A percentile compares a stretch with the other conserved stretches of the same genome.
Evolutionary conservation across 345 rosid species (phyloP).

Genomic region (Cardamine resedifolia): DNA sequence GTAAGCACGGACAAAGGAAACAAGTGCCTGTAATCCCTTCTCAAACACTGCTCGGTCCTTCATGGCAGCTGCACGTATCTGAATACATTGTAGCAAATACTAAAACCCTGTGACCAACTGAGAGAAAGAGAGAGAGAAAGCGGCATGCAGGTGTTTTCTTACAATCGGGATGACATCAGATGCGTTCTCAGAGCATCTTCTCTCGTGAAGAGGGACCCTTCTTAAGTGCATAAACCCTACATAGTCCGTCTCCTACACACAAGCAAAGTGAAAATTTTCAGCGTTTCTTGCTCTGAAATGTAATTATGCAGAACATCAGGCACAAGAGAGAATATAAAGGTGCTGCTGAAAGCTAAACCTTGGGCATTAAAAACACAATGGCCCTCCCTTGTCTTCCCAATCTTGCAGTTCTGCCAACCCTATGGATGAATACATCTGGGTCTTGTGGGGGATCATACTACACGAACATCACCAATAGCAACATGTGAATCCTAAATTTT

Average conservation of each 20-base stretch:
- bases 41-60: constrained; percentile 83
- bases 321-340: no score
- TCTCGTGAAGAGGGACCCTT: constrained; percentile 69
- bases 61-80: constrained; percentile 67
- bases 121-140: not conserved
- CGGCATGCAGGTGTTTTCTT: constrained; percentile 20
- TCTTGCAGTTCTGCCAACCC: no score
- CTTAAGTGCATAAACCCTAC: constrained; percentile 64
- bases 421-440: no score
- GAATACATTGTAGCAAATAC: constrained; percentile 18
- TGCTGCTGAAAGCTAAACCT: no score
- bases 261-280: no score
- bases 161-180: constrained; percentile 71
- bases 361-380: no score
- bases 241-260: constrained; percentile 53
- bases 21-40: constrained; percentile 86
- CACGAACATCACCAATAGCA: no score
- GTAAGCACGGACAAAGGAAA: constrained; percentile 80
- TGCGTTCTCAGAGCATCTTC: constrained; percentile 46
- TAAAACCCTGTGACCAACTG: not conserved
- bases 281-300: no score
- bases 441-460: no score
- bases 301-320: no score
- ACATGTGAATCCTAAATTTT: no score
- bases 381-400: no score